A percentile compares a stretch with the other conserved stretches of the same genome.
phyloP scores from a whole-genome alignment of 768 basidiomycete species.

The Tricholomella constricta region DNA sequence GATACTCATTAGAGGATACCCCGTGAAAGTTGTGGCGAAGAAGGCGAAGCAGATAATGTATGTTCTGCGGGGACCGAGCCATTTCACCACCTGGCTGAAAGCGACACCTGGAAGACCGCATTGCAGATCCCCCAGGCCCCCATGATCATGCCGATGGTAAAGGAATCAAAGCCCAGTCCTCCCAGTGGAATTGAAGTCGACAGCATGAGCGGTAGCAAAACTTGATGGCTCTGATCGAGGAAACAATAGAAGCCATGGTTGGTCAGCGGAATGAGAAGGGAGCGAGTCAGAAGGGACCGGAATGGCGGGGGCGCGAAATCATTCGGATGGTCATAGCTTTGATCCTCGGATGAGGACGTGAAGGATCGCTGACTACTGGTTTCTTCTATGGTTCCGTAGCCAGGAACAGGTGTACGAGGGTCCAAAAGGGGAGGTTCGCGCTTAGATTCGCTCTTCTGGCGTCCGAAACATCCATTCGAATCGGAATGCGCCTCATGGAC shows the following conservation, averaged over 20 bases:
- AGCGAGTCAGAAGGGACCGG: constrained; percentile 20
- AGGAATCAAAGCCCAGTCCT: constrained; percentile 43
- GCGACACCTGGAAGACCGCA: constrained; percentile 36
- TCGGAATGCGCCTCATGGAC: background rate
- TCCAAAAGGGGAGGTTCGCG: background rate
- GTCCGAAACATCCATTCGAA: background rate
- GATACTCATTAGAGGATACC: constrained; percentile 43
- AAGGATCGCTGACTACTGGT: background rate
- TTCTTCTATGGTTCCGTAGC: background rate
- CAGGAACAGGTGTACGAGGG: background rate
- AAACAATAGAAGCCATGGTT: constrained; percentile 46
- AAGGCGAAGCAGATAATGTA: constrained; percentile 33
- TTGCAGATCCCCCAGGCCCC: constrained; percentile 37
- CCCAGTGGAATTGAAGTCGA: constrained; percentile 44
- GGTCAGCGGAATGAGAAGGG: constrained; percentile 41
- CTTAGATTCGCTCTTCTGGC: background rate
- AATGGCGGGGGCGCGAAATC: constrained; percentile 16
- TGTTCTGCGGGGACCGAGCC: constrained; percentile 36
- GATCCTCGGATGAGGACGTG: background rate
- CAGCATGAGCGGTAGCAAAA: constrained; percentile 47
- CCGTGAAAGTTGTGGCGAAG: constrained; percentile 29
- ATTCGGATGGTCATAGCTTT: constrained; percentile 9
- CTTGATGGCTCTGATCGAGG: constrained; percentile 40
- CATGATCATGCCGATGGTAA: constrained; percentile 40
- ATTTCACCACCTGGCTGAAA: constrained; percentile 33